Evolutionary conservation across 164 flowering plant genomes (phyloP).

Genomic region (Magnolia changhungtana): DNA sequence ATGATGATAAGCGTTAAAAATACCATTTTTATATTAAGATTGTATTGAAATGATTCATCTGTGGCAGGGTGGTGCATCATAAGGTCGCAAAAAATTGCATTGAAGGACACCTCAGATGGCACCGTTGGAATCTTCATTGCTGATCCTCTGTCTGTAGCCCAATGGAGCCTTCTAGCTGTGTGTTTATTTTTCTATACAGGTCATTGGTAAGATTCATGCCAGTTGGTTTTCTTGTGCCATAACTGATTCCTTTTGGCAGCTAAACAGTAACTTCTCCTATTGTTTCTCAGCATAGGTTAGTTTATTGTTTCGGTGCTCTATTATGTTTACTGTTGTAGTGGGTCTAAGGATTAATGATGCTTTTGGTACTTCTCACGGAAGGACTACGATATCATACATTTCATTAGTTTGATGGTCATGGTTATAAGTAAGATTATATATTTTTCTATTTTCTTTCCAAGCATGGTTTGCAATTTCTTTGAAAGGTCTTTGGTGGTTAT

Average conservation of each 20-base stretch:
- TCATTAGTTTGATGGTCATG: neutral
- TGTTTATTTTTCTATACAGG: conserved; percentile 87
- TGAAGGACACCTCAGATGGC: conserved; percentile 21
- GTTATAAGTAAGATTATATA: neutral
- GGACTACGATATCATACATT: neutral
- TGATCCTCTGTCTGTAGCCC: conserved; percentile 56
- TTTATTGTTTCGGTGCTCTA: too few relatives aligned
- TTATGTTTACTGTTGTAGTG: too few relatives aligned
- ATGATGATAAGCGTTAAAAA: neutral
- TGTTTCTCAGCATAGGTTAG: too few relatives aligned
- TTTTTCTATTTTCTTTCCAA: neutral
- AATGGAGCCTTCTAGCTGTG: conserved; percentile 86
- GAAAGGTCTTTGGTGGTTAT: too few relatives aligned
- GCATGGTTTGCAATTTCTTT: too few relatives aligned
- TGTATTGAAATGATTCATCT: conserved; percentile 3
- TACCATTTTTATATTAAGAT: neutral
- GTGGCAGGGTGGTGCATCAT: conserved; percentile 70
- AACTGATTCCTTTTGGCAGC: neutral
- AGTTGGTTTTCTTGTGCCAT: neutral
- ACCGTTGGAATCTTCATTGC: conserved; percentile 12
- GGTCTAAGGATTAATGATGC: too few relatives aligned
- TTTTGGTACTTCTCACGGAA: neutral
- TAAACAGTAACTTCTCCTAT: too few relatives aligned
- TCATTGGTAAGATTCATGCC: conserved; percentile 60
- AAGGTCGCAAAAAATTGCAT: conserved; percentile 42